Evolutionary conservation across 345 rosid species (phyloP), one percentile per base, ranked within the genome.

Genomic region (Microcos paniculata): DNA sequence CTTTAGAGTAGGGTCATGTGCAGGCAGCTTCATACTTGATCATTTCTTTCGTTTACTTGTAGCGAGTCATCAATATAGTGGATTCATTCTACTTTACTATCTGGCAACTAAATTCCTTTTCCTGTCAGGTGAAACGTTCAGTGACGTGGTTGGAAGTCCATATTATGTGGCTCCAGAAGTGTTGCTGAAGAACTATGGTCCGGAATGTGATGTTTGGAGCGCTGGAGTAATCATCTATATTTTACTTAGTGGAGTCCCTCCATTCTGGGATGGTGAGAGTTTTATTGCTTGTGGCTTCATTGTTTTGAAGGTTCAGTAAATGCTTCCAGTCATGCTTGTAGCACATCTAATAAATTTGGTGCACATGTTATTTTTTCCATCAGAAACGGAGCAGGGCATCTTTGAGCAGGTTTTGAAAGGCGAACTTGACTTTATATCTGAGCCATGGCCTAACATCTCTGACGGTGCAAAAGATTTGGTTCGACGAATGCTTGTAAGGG

Each of bases 151-250:
- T 38, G 99, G 99, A 53, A 96, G 98, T 71, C 98, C 99, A 11
- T 96, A 96, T 58, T 96, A 96, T 74, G 99, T 96, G 53, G 99
- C 99, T 63, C 99, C 99, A 13, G 99, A 96, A 84, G 99, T 96
- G 30, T 80, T 96, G 80, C 74, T 78, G 79, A 96, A 96, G 81
- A 88, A 81, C 78, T 96, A 96, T 83, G 96, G 98, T 77, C 93
- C 84, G 61, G 89, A 91, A 78, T 90, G 98, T 83, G 99, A 96
- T 85, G 94, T 96, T 61, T 96, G 98, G 98, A 96, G 99, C 81
- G 97, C 97, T 21, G 99, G 99, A 57, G 99, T 96, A 78, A 96
- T 96, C 76, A 82, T 88, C 55, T 96, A 96, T 77, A 96, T 96
- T 58, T 83, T 96, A 69, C 82, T 96, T 31, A 80, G 97, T 62